A percentile compares a stretch with the other conserved stretches of the same genome.
Evolutionary conservation across 2,329 filamentous ascomycete species (phyloP).

Genomic region (Phaeophleospora eucalypticola): DNA sequence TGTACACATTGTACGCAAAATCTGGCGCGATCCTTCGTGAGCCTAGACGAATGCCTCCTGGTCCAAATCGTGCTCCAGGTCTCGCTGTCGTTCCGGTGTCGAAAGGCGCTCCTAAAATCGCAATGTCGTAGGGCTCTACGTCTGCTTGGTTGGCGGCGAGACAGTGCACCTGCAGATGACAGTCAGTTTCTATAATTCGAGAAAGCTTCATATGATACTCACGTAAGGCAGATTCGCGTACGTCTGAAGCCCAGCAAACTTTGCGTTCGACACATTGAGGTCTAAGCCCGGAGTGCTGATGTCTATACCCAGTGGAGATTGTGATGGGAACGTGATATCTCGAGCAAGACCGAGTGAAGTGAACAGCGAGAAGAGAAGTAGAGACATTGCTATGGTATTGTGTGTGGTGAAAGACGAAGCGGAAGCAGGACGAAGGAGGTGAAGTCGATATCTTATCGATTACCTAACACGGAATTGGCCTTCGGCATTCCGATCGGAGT

Average conservation of each 20-base stretch:
- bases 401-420: background rate
- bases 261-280: too few species aligned
- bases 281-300: too few species aligned
- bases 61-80: conserved; percentile 52
- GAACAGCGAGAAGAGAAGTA: background rate
- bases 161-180: conserved; percentile 43
- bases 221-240: conserved; percentile 48
- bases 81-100: conserved; percentile 51
- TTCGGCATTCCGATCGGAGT: too few species aligned
- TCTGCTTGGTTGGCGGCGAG: conserved; percentile 33
- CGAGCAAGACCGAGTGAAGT: conserved; percentile 22
- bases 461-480: background rate
- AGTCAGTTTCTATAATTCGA: background rate
- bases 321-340: conserved; percentile 44
- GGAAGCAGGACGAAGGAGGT: background rate
- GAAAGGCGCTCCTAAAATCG: conserved; percentile 47
- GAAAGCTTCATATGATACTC: too few species aligned
- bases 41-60: conserved; percentile 49
- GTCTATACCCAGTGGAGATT: conserved; percentile 35
- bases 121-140: conserved; percentile 46
- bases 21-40: conserved; percentile 43
- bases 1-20: conserved; percentile 47
- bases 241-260: conserved; percentile 43
- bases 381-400: background rate
- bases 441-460: background rate